Evolutionary conservation across 1,284 basidiomycete species (phyloP), one percentile per base, ranked within the genome.

Genomic region (Hemileia vastatrix): DNA sequence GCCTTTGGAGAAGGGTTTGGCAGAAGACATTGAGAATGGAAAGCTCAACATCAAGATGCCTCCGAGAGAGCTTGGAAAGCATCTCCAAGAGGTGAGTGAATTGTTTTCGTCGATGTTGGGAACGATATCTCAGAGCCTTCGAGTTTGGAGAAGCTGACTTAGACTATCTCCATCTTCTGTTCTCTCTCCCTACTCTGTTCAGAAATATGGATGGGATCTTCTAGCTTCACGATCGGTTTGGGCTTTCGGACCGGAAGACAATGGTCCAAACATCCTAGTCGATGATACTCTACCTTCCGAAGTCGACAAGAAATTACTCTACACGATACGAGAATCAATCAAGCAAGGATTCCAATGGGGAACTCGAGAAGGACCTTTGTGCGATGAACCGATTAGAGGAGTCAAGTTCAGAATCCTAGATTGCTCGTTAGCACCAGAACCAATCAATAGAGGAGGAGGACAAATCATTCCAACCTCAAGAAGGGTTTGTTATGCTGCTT

Each of bases 321-420:
- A 72, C 53, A 45, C 61, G 15, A 68, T 75, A 4, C 68, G 70
- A 31, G 71, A 74, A 54, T 64, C 65, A 44, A 70, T 75, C 57
- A 58, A 64, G 33, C 73, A 75, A 51, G 73, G 73, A 1, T 75
- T 75, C 66, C 72, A 73, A 56, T 75, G 73, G 73, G 73, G 65
- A 8, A 67, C 72, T 56, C 43, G 72, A 4, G 73, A 75, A 50
- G 73, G 73, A 1, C 73, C 73, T 5, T 50, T 75, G 23, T 69
- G 70, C 24, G 73, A 75, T 57, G 73, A 75, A 59, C 72, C 73
- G 54, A 71, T 75, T 15, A 70, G 73, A n/a, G 72, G 72, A 59
- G 72, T 75, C 59, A 75, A 75, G 64, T 71, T 75, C 50, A 68
- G 73, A 23, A 72, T 75, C 45, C 60, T 72, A 24, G 65, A 70